Evolutionary conservation across 1,284 basidiomycete species (phyloP).

Genomic region (Boletellus dicymbophilus): DNA sequence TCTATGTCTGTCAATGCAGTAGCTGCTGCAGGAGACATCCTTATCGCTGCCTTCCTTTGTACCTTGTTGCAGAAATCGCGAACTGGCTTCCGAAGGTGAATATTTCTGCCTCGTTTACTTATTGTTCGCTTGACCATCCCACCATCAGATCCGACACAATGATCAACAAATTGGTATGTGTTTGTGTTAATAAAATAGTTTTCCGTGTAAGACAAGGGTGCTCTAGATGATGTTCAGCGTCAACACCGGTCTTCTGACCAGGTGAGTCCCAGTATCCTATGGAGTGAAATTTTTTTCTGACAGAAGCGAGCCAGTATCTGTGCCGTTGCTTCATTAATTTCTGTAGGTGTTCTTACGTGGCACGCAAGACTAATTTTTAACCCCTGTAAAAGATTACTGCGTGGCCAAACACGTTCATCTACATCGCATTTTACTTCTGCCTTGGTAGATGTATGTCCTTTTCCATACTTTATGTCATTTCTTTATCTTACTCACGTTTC

Average conservation of each 20-base stretch:
- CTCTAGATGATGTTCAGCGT: conserved; percentile 48
- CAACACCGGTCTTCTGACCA: conserved; percentile 49
- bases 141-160: conserved; percentile 45
- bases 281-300: background rate
- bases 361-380: background rate
- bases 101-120: background rate
- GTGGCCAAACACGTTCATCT: conserved; percentile 46
- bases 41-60: conserved; percentile 56
- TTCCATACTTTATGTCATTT: background rate
- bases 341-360: conserved; percentile 30
- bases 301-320: conserved; percentile 27
- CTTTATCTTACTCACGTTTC: background rate
- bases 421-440: conserved; percentile 55
- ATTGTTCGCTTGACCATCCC: background rate
- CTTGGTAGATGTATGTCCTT: conserved; percentile 44
- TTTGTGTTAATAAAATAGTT: background rate
- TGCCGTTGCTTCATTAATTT: conserved; percentile 46
- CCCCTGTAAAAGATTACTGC: conserved; percentile 34
- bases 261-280: conserved; percentile 12
- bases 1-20: conserved; percentile 59
- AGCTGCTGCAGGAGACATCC: conserved; percentile 59
- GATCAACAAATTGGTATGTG: conserved; percentile 46
- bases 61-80: conserved; percentile 52
- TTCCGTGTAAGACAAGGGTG: background rate
- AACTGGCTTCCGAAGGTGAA: conserved; percentile 56